Percentiles rank a stretch among this genome's conserved stretches.
Evolutionary conservation across 345 rosid species (phyloP).

Genomic region (Trapa incisa): DNA sequence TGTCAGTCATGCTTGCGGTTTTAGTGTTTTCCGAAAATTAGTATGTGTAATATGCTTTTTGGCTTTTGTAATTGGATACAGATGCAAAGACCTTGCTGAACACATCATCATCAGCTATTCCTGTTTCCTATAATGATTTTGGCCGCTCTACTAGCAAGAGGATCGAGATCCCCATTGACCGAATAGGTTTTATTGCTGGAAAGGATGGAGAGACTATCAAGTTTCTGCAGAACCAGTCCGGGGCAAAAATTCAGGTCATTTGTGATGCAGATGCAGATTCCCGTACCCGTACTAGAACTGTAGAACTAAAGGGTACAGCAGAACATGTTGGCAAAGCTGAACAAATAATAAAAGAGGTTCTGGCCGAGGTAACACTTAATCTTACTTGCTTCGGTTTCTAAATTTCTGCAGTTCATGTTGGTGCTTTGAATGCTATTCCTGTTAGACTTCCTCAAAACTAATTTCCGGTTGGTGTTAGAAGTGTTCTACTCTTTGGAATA

Average conservation of each 20-base stretch:
- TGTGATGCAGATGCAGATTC: slow-evolving; percentile 91
- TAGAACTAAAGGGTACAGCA: slow-evolving; percentile 73
- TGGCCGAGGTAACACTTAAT: slow-evolving; percentile 45
- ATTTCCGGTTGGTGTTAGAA: background rate
- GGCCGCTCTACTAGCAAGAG: slow-evolving; percentile 62
- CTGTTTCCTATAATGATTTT: slow-evolving; percentile 48
- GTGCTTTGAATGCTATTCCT: background rate
- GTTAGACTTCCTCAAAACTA: background rate
- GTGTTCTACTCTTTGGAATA: background rate
- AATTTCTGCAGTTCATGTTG: background rate
- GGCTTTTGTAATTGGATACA: slow-evolving; percentile 14
- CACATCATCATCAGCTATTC: slow-evolving; percentile 41
- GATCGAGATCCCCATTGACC: slow-evolving; percentile 79
- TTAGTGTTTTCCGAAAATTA: too few species aligned
- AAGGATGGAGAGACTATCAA: slow-evolving; percentile 96
- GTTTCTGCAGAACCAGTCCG: slow-evolving; percentile 85
- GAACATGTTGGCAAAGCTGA: slow-evolving; percentile 87
- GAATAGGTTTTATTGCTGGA: slow-evolving; percentile 96
- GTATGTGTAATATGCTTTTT: background rate
- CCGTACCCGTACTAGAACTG: slow-evolving; percentile 45
- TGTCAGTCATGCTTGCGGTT: too few species aligned
- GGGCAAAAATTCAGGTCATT: slow-evolving; percentile 96
- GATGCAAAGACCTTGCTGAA: slow-evolving; percentile 46
- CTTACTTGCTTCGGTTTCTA: background rate
- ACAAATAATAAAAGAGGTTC: slow-evolving; percentile 81